Evolutionary conservation across 371 early-diverging fungal species (phyloP), one percentile per base, ranked within the genome.

Genomic region (Rhizomucor pusillus): DNA sequence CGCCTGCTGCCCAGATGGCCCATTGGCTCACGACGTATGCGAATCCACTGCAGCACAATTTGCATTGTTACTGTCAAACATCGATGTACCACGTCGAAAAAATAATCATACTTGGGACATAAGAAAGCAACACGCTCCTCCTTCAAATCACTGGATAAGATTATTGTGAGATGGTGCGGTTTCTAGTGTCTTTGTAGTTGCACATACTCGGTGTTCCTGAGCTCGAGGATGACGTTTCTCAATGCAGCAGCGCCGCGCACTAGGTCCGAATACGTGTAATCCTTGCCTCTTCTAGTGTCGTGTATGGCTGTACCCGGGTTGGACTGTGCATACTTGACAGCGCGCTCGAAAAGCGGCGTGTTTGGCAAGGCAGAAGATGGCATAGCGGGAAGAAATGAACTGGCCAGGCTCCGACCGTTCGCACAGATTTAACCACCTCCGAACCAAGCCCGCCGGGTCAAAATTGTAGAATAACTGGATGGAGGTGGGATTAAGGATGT

Each of bases 1-100:
- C 90, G 9, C 88, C 88, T 10, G 84, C 75, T 5, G 85, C 82
- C 94, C 94, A 93, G 39, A 86, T 67, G 9, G 85, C 81, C 83
- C 88, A 90, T 63, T 89, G 89, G 13, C 77, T 63, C 3, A 80
- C 82, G 6, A 86, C 87, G 63, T 90, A 90, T 19, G 82, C 75
- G 67, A 85, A 90, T 33, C 81, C 77, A 51, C 80, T 77, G 49
- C 10, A 24, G 3, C 25, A 16, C 12, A 1, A 19, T 37, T 50
- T 58, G 39, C n/a, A 49, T 22, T 14, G 19, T 9, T 33, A 13
- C 25, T 33, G 1, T 23, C 9, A 23, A 11, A 25, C 14, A 10
- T 11, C 18, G 43, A 13, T 41, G 16, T 9, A 12, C 34, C 24
- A 9, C 6, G n/a, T 11, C 1, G 1, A 34, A 40, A 25, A 13